phyloP scores from a whole-genome alignment of 2,329 filamentous ascomycete genomes.

The Monosporascus sp. region DNA sequence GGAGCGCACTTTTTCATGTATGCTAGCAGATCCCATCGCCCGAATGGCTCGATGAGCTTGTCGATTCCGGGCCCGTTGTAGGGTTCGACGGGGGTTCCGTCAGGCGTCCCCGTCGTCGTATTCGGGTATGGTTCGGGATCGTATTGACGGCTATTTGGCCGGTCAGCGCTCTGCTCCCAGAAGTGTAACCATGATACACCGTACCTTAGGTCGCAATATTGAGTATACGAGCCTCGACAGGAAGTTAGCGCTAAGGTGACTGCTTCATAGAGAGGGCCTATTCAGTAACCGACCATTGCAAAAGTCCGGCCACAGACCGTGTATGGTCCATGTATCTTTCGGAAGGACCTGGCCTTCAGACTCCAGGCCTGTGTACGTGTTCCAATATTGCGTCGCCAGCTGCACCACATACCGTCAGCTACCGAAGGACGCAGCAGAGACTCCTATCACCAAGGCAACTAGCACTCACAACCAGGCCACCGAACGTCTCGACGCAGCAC shows the following conservation, averaged over 20 bases:
- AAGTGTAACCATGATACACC: neutral
- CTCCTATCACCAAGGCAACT: no score
- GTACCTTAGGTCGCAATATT: conserved; percentile 57
- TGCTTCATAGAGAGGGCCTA: neutral
- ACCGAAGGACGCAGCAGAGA: neutral
- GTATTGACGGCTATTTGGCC: conserved; percentile 46
- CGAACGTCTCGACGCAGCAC: conserved; percentile 61
- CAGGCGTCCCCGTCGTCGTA: conserved; percentile 52
- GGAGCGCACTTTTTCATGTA: conserved; percentile 54
- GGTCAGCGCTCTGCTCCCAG: neutral
- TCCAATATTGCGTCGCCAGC: conserved; percentile 60
- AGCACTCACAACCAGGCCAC: conserved; percentile 46
- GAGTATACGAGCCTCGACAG: conserved; percentile 54
- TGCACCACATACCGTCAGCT: conserved; percentile 12
- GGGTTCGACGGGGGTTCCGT: conserved; percentile 47
- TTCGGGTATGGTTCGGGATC: conserved; percentile 57
- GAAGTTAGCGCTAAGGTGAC: conserved; percentile 33
- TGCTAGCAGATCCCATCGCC: conserved; percentile 52
- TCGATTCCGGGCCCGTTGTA: conserved; percentile 54
- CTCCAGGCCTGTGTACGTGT: conserved; percentile 57
- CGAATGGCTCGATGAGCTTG: conserved; percentile 53
- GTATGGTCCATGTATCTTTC: conserved; percentile 50
- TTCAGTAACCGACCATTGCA: conserved; percentile 32
- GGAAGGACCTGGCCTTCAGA: conserved; percentile 52
- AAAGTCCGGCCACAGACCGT: conserved; percentile 54